A percentile compares a stretch with the other conserved stretches of the same genome.
Evolutionary conservation across 768 basidiomycete genomes (phyloP).

Genomic region (Boletus rubroflammeus): DNA sequence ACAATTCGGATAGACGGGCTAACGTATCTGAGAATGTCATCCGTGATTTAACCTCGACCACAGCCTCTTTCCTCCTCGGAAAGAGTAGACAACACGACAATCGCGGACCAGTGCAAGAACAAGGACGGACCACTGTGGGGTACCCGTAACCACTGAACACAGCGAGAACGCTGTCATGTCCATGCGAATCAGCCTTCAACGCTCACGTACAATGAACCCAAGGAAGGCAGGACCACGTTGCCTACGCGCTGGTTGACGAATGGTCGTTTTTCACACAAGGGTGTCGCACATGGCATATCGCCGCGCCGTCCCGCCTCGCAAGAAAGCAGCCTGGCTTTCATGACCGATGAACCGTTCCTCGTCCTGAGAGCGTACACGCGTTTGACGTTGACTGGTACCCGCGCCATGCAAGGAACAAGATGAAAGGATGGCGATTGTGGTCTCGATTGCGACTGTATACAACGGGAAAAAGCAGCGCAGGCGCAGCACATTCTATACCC

Average conservation of each 20-base stretch:
- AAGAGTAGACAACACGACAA: background rate
- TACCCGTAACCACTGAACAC: background rate
- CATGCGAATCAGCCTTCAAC: background rate
- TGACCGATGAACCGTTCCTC: background rate
- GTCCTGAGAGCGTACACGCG: background rate
- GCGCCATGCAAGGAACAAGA: background rate
- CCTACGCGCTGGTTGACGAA: background rate
- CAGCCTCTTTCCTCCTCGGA: background rate
- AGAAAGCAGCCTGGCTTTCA: background rate
- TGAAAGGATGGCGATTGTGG: background rate
- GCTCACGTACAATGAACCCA: background rate
- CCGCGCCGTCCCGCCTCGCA: background rate
- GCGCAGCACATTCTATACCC: conserved; percentile 11
- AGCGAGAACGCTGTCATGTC: background rate
- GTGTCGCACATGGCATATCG: background rate
- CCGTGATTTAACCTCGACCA: background rate
- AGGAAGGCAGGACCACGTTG: background rate
- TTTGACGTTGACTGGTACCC: background rate
- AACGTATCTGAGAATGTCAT: background rate
- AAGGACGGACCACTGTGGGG: background rate
- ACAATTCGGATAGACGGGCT: background rate
- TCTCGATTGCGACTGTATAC: conserved; percentile 7
- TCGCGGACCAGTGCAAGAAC: background rate
- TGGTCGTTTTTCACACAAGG: background rate
- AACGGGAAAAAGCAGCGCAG: background rate